Evolutionary conservation across 805 yeast genomes (phyloP).

Genomic region (Candida ulmi): DNA sequence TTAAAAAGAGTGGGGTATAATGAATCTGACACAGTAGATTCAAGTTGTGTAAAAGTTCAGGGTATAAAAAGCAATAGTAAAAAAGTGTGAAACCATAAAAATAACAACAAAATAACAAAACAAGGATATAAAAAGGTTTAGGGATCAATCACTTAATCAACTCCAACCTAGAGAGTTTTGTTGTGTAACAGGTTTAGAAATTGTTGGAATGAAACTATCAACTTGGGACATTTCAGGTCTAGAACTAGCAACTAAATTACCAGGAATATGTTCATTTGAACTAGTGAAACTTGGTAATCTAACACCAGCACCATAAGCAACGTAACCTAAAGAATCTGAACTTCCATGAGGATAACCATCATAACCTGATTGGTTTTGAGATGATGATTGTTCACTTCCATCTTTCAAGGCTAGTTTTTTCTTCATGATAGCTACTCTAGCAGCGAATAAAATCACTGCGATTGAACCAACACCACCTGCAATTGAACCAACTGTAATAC

Average conservation of each 20-base stretch:
- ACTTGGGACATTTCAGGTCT: slow-evolving; percentile 19
- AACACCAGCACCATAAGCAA: slow-evolving; percentile 20
- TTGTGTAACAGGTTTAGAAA: slow-evolving; percentile 65
- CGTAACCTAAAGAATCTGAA: slow-evolving; percentile 6
- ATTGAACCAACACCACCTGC: slow-evolving; percentile 69
- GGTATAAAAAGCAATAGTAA: too few relatives aligned
- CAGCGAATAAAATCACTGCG: slow-evolving; percentile 49
- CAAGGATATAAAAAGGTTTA: neutral
- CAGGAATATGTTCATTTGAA: neutral
- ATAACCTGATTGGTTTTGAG: neutral
- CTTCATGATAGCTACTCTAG: slow-evolving; percentile 39
- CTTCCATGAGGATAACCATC: slow-evolving; percentile 12
- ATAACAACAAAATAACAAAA: neutral
- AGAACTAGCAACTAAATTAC: neutral
- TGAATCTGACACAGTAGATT: too few relatives aligned
- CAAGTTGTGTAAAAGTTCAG: too few relatives aligned
- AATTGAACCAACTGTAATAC: slow-evolving; percentile 78
- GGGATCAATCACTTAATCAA: slow-evolving; percentile 14
- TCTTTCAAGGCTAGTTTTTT: slow-evolving; percentile 10
- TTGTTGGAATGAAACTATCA: slow-evolving; percentile 35
- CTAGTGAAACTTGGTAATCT: slow-evolving; percentile 8
- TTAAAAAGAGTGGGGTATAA: too few relatives aligned
- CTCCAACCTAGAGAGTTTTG: slow-evolving; percentile 72
- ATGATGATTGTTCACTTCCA: slow-evolving; percentile 10
- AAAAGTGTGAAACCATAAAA: neutral